phyloP scores from a whole-genome alignment of 139 green algal genomes.

The Chlorella sp. region DNA sequence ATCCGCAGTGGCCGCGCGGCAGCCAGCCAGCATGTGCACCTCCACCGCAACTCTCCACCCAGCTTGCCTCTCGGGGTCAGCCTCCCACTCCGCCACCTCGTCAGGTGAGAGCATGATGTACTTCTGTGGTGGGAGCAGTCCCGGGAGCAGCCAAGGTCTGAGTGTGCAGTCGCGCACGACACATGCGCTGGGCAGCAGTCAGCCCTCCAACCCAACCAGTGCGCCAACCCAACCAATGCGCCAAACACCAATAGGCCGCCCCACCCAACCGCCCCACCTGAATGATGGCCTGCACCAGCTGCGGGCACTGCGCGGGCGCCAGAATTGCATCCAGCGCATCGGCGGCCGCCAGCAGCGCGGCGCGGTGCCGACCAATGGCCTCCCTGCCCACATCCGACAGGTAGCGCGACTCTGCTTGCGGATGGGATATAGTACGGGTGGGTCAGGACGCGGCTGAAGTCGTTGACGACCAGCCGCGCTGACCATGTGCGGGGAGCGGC shows the following conservation, averaged over 20 bases:
- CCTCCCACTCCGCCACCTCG: slow-evolving; percentile 80
- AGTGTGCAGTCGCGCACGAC: not conserved
- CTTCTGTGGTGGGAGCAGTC: slow-evolving; percentile 66
- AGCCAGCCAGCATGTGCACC: no score
- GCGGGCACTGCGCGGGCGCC: slow-evolving; percentile 25
- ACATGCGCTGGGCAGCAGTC: not conserved
- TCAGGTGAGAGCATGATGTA: slow-evolving; percentile 79
- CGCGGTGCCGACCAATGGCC: not conserved
- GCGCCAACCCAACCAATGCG: not conserved
- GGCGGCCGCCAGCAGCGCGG: slow-evolving; percentile 30
- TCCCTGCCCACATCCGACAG: not conserved
- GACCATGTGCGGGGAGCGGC: no score
- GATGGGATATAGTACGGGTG: no score
- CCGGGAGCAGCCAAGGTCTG: no score
- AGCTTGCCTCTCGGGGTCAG: slow-evolving; percentile 55
- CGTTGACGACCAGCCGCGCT: no score
- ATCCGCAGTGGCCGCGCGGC: no score
- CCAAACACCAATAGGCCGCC: not conserved
- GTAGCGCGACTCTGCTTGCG: slow-evolving; percentile 22
- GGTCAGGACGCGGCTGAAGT: no score
- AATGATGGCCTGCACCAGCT: slow-evolving; percentile 41
- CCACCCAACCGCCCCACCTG: not conserved
- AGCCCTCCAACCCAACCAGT: not conserved
- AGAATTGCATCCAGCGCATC: slow-evolving; percentile 49
- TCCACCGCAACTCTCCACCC: no score